Evolutionary conservation across 805 yeast genomes (phyloP).

Genomic region (Myxozyma lipomycoides): DNA sequence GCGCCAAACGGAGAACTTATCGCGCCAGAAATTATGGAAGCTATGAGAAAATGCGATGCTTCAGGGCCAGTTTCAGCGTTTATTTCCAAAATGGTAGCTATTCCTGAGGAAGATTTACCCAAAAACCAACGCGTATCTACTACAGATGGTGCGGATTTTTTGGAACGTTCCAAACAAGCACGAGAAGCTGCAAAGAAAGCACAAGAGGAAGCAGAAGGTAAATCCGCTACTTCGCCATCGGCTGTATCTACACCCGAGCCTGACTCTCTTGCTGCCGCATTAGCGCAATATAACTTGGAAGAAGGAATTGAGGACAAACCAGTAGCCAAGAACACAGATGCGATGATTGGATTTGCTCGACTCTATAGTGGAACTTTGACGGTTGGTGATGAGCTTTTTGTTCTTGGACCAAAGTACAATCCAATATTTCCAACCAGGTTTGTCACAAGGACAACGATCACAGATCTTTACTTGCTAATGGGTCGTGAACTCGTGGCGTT

Average conservation of each 20-base stretch:
- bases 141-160: constrained; percentile 47
- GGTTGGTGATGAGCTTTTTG: constrained; percentile 69
- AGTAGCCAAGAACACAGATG: constrained; percentile 46
- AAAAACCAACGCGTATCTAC: constrained; percentile 34
- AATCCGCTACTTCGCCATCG: constrained; percentile 30
- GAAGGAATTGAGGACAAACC: constrained; percentile 8
- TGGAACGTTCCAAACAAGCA: constrained; percentile 60
- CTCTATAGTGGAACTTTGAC: constrained; percentile 78
- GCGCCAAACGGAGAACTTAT: constrained; percentile 51
- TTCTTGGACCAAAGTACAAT: constrained; percentile 83
- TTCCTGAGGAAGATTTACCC: constrained; percentile 80
- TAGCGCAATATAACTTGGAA: constrained; percentile 25
- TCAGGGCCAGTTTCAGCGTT: constrained; percentile 67
- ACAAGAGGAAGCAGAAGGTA: constrained; percentile 30
- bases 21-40: constrained; percentile 46
- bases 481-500: constrained; percentile 83
- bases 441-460: constrained; percentile 53
- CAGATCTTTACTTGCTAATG: constrained; percentile 78
- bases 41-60: constrained; percentile 67
- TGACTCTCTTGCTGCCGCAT: constrained; percentile 26
- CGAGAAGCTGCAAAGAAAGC: constrained; percentile 66
- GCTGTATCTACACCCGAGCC: constrained; percentile 26
- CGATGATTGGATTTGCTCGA: constrained; percentile 81
- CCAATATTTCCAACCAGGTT: constrained; percentile 59
- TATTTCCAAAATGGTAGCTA: constrained; percentile 82